These are phyloP conservation scores for Populus euphratica DNA, from an alignment of 345 rosid genomes.

Conservation along the genomic window DNA sequence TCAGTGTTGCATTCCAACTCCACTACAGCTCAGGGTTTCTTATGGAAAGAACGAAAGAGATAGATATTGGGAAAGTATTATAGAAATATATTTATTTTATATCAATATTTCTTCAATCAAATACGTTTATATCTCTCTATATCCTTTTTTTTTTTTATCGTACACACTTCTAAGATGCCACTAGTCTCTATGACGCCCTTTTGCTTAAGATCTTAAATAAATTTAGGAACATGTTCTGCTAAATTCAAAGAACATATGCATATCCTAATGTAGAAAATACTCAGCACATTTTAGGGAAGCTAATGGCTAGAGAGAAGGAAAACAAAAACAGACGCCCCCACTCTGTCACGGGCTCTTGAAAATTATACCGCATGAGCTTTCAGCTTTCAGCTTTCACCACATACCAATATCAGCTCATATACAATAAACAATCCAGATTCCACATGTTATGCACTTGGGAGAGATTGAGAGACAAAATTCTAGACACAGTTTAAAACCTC, in stretches of 20 bases:
- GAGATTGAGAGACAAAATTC: neutral
- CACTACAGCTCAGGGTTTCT: too few relatives aligned
- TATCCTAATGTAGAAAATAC: neutral
- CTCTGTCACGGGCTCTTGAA: neutral
- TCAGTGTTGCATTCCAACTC: neutral
- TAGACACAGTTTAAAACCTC: constrained; percentile 9
- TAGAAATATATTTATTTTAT: too few relatives aligned
- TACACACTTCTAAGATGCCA: too few relatives aligned
- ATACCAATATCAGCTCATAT: neutral
- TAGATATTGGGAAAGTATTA: too few relatives aligned
- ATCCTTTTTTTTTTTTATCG: too few relatives aligned
- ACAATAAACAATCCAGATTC: neutral
- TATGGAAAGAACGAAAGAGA: too few relatives aligned
- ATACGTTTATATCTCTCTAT: too few relatives aligned
- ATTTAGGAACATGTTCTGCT: neutral
- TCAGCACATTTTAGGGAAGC: neutral
- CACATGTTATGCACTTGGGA: constrained; percentile 16
- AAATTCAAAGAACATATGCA: neutral
- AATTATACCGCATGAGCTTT: neutral
- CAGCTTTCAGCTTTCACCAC: neutral
- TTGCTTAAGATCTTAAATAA: neutral
- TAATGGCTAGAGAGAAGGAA: neutral
- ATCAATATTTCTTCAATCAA: too few relatives aligned
- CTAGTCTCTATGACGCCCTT: neutral
- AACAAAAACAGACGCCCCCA: neutral